These are phyloP conservation scores for Eragrostis nindensis DNA, from an alignment of 176 grass and related monocot species.

Conservation along the genomic window DNA sequence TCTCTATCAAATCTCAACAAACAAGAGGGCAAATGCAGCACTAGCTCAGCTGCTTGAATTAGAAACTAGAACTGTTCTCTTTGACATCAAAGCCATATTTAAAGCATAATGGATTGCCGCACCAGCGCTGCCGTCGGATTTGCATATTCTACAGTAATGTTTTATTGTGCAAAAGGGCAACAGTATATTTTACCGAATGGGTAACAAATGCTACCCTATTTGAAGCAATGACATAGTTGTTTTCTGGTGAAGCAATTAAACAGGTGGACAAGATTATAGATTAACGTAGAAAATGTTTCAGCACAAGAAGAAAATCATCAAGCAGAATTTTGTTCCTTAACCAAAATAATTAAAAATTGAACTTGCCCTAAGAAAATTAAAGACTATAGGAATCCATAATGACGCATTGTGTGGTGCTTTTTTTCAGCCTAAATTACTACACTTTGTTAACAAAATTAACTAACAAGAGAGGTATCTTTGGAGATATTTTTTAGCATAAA, in stretches of 20 bases:
- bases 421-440: no score
- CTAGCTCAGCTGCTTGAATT: background rate
- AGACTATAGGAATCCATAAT: no score
- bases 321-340: background rate
- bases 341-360: background rate
- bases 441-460: background rate
- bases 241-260: no score
- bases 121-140: background rate
- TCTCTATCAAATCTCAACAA: conserved; percentile 36
- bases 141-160: background rate
- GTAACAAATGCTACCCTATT: background rate
- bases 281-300: background rate
- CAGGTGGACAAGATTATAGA: background rate
- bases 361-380: no score
- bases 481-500: no score
- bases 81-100: background rate
- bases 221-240: background rate
- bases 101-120: background rate
- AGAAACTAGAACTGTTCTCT: conserved; percentile 20
- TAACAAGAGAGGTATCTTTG: background rate
- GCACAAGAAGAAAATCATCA: background rate
- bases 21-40: conserved; percentile 26
- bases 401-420: no score
- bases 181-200: no score
- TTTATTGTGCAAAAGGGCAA: background rate